Evolutionary conservation across 345 rosid species (phyloP).

Genomic region (Eucalyptus sp.): DNA sequence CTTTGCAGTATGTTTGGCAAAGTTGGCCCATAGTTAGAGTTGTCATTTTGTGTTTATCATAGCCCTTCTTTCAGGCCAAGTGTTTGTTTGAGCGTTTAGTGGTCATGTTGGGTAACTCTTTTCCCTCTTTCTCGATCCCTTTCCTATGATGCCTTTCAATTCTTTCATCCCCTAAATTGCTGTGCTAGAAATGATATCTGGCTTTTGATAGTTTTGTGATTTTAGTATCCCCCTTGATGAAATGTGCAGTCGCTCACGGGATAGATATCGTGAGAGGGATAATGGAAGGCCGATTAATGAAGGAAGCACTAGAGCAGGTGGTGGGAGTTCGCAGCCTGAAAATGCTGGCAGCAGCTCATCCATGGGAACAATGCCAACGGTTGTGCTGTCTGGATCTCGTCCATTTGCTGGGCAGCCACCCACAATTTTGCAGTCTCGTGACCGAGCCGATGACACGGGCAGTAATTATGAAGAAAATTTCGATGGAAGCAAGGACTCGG

Average conservation of each 20-base stretch:
- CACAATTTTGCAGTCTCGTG: constrained; percentile 71
- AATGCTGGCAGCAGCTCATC: constrained; percentile 16
- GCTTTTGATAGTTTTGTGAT: background rate
- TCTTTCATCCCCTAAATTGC: background rate
- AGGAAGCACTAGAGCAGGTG: constrained; percentile 26
- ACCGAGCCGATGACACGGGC: constrained; percentile 53
- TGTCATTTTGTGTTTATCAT: background rate
- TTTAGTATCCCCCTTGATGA: background rate
- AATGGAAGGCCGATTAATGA: constrained; percentile 48
- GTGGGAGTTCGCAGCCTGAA: constrained; percentile 34
- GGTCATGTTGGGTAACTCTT: background rate
- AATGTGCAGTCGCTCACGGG: constrained; percentile 45
- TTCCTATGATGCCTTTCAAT: background rate
- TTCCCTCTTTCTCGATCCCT: background rate
- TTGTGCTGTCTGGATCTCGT: constrained; percentile 50
- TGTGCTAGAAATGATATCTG: background rate
- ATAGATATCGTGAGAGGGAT: constrained; percentile 71
- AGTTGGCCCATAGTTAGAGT: background rate
- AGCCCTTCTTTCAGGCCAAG: background rate
- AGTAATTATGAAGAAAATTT: constrained; percentile 61
- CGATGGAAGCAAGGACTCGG: constrained; percentile 72
- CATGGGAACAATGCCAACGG: constrained; percentile 18
- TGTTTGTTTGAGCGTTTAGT: background rate
- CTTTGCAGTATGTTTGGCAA: background rate
- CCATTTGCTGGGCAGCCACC: constrained; percentile 57